phyloP scores from a whole-genome alignment of 371 early-diverging fungal genomes.

The Mortierella polycephala region DNA sequence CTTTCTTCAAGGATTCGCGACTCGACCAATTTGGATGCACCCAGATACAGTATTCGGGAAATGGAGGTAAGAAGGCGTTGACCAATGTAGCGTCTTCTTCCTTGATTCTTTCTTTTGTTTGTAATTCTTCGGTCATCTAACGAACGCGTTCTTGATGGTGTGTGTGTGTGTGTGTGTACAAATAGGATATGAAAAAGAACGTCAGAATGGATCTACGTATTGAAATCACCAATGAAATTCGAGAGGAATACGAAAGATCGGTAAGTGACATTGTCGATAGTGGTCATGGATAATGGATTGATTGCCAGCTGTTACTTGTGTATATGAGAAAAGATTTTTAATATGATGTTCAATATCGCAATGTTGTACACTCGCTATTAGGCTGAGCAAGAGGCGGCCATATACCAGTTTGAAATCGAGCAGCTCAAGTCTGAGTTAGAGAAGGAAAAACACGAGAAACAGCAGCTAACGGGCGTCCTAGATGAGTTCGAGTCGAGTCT shows the following conservation, averaged over 20 bases:
- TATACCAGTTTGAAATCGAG: conserved; percentile 48
- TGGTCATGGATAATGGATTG: neutral
- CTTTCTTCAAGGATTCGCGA: conserved; percentile 49
- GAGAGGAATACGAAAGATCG: conserved; percentile 50
- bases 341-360: neutral
- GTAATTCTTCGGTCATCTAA: neutral
- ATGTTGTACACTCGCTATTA: conserved; percentile 1
- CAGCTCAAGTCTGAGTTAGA: conserved; percentile 35
- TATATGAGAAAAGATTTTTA: neutral
- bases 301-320: neutral
- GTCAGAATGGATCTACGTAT: conserved; percentile 52
- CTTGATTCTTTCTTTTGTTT: neutral
- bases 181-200: conserved; percentile 54
- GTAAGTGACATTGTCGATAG: conserved; percentile 10
- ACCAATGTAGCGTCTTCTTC: neutral
- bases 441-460: conserved; percentile 39
- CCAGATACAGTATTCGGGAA: conserved; percentile 51
- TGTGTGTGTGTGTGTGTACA: too few relatives aligned
- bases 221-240: conserved; percentile 52
- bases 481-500: conserved; percentile 51
- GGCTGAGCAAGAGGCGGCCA: conserved; percentile 52
- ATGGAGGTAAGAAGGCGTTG: conserved; percentile 38
- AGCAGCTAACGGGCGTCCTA: conserved; percentile 36
- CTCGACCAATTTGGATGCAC: conserved; percentile 51
- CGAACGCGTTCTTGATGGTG: too few relatives aligned